These are phyloP conservation scores for Solanum chilense DNA, from an alignment of 257 asterid species.

Conservation along the genomic window DNA sequence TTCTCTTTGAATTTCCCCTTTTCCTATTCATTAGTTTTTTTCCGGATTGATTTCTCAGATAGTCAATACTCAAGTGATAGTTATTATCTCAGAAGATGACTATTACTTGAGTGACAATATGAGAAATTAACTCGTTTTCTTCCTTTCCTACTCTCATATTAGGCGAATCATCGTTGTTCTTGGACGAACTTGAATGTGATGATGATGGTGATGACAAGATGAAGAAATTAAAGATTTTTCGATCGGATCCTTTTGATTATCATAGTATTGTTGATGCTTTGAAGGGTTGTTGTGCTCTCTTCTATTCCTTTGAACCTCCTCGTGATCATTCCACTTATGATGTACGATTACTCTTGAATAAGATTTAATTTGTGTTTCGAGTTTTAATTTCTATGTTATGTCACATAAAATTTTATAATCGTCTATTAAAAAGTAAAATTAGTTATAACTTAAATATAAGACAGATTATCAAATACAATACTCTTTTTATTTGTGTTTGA, in stretches of 20 bases:
- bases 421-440: background rate
- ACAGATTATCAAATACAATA: background rate
- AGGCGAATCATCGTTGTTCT: background rate
- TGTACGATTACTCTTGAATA: conserved; percentile 27
- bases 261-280: conserved; percentile 77
- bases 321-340: conserved; percentile 56
- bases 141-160: background rate
- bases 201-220: conserved; percentile 37
- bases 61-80: background rate
- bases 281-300: conserved; percentile 65
- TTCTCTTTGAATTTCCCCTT: background rate
- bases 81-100: background rate
- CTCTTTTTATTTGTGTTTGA: background rate
- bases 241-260: conserved; percentile 72
- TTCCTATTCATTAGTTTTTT: background rate
- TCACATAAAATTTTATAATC: background rate
- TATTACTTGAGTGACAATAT: background rate
- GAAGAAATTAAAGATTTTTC: conserved; percentile 46
- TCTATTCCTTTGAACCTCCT: conserved; percentile 77
- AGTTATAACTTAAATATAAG: background rate
- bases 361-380: background rate
- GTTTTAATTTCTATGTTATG: background rate
- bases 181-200: background rate
- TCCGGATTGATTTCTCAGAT: background rate
- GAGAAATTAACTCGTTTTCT: background rate